These are phyloP conservation scores for Zancudomyces culisetae DNA, from an alignment of 371 early-diverging fungal genomes.

Conservation along the genomic window DNA sequence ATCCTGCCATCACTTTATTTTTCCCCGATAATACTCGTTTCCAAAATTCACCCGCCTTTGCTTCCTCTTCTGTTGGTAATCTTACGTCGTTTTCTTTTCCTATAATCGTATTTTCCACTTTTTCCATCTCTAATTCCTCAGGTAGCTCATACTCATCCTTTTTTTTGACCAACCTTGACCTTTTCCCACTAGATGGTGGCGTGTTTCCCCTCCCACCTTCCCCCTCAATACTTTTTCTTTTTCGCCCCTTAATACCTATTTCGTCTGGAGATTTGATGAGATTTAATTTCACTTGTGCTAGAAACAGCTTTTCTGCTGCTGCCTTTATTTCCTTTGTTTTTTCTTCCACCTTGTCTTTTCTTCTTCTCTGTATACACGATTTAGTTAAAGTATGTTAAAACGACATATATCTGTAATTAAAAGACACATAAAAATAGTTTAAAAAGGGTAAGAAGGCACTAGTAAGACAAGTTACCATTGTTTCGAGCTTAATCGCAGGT, in stretches of 20 bases:
- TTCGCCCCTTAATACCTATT: not conserved
- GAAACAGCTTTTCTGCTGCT: slow-evolving; percentile 67
- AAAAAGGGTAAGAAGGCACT: no score
- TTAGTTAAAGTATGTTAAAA: no score
- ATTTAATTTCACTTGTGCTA: slow-evolving; percentile 44
- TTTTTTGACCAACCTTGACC: slow-evolving; percentile 31
- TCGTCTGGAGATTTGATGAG: slow-evolving; percentile 5
- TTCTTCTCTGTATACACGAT: slow-evolving; percentile 24
- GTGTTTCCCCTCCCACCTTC: slow-evolving; percentile 2
- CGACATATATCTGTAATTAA: no score
- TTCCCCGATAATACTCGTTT: not conserved
- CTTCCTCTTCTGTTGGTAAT: slow-evolving; percentile 1
- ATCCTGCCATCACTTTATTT: slow-evolving; percentile 1
- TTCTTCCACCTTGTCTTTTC: not conserved
- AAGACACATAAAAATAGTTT: not conserved
- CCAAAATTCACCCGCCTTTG: not conserved
- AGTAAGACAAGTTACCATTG: slow-evolving; percentile 32
- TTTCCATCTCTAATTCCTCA: slow-evolving; percentile 5
- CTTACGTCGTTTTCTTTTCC: not conserved
- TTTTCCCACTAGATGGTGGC: slow-evolving; percentile 19
- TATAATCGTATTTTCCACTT: slow-evolving; percentile 6
- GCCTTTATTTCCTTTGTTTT: slow-evolving; percentile 21
- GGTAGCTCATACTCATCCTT: slow-evolving; percentile 64
- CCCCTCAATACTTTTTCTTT: not conserved
- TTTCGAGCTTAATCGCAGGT: slow-evolving; percentile 60